Percentiles rank a stretch among this genome's conserved stretches.
phyloP scores from a whole-genome alignment of 2,329 filamentous ascomycete genomes.

The Verticillium nubilum region DNA sequence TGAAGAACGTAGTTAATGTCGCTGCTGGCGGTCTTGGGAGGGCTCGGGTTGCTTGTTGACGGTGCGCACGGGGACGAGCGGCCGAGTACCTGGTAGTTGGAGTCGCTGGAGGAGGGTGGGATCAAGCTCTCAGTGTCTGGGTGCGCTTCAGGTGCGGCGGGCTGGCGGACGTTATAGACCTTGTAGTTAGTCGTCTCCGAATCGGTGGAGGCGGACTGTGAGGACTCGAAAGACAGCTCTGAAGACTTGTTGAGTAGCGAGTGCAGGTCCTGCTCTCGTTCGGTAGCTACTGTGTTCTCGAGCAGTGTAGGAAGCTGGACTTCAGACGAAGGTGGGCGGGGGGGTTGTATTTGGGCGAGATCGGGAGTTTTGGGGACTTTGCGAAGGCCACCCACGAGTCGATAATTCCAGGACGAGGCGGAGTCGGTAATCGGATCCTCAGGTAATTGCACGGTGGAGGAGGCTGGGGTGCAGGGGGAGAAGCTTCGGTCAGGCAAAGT shows the following conservation, averaged over 20 bases:
- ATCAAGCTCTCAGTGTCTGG: conserved; percentile 34
- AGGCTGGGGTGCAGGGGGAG: conserved; percentile 27
- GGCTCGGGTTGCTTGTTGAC: conserved; percentile 28
- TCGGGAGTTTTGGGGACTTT: conserved; percentile 43
- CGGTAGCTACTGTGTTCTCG: conserved; percentile 13
- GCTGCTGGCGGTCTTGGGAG: conserved; percentile 28
- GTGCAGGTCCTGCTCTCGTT: not conserved
- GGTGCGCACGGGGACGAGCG: conserved; percentile 42
- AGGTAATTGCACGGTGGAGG: conserved; percentile 26
- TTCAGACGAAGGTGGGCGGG: conserved; percentile 10
- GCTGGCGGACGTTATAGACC: conserved; percentile 43
- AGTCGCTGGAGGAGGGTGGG: conserved; percentile 33
- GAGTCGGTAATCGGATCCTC: conserved; percentile 23
- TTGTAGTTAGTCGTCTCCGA: conserved; percentile 51
- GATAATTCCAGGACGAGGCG: conserved; percentile 43
- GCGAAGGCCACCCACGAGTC: conserved; percentile 48
- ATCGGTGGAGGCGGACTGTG: conserved; percentile 26
- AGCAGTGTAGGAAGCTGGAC: conserved; percentile 18
- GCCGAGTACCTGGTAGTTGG: conserved; percentile 47
- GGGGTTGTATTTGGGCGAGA: conserved; percentile 15
- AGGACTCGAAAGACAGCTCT: conserved; percentile 17
- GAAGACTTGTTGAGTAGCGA: conserved; percentile 14
- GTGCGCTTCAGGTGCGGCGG: conserved; percentile 26
- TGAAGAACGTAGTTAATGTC: conserved; percentile 51
- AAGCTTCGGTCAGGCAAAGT: conserved; percentile 38